Evolutionary conservation across 148 eudicot genomes (phyloP), one percentile per base, ranked within the genome.

Genomic region (Vaccinium macrocarpon): DNA sequence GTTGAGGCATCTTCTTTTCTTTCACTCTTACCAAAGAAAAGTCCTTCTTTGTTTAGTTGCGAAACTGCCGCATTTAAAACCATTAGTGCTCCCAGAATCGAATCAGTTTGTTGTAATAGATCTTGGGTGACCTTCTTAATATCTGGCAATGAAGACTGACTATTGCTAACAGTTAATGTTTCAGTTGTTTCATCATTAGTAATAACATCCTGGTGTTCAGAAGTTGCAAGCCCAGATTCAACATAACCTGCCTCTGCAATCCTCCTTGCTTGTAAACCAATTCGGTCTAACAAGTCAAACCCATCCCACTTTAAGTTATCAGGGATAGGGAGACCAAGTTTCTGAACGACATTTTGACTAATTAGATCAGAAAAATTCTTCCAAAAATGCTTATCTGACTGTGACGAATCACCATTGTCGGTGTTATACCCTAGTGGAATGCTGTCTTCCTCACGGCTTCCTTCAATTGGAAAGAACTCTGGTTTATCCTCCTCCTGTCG

Each of bases 191-290:
- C 82, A 84, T 79, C 87, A 83, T 81, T 86, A 72, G 86, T 83
- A 79, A 8, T 78, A 72, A 73, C 79, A 21, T 85, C 88, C 82
- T 87, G 82, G 82, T 79, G 80, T 75, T 88, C 77, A 48, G 97
- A 92, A 74, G 92, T 90, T 82, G 98, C 99, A 88, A 97, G 97
- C 85, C 99, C 99, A 42, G 97, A 92, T 86, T 97, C 96, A 61
- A 97, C 84, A 93, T 95, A 97, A 71, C 86, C 83, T 77, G 94
- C 95, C 81, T 97, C 99, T 70, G 99, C 99, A 84, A 51, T 88
- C 83, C 87, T 87, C 50, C 83, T 86, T 55, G 93, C 93, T 75
- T 93, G 92, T 82, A 87, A 82, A 78, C 97, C 99, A 80, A 93
- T 89, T 61, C 83, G 93, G 79, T 92, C 88, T 84, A 97, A 88